Base-by-base conservation (phyloP, 345 rosid species). In the Crucihimalaya himalaica region DNA sequence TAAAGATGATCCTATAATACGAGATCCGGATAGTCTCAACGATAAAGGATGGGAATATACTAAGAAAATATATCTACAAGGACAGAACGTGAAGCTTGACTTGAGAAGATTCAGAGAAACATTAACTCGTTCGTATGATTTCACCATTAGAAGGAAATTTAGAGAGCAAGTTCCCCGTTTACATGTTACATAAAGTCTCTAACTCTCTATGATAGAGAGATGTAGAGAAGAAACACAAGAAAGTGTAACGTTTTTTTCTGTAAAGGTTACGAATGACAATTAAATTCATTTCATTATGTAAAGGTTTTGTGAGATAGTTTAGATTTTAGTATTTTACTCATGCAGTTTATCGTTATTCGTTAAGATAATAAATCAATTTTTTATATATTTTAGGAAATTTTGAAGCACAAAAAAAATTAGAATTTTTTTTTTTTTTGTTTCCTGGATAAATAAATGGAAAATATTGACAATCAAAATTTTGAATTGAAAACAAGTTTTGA, bases 11-110 rank as follows among this genome's bases (percentile, higher is more conserved):
- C 88, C 96, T 5, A 64, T 91, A 50, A 89, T 91, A 45, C 54
- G 60, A 62, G 87, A 91, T 63, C 97, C 96, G 0, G 56, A 76
- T 6, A 85, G 93, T 43, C 83, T 91, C 66, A 74, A 71, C 15
- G 46, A 70, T 1, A 91, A 82, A 77, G 96, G 97, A 54, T 91
- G 97, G 96, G 83, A 91, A 57, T 86, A 80, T 83, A 91, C 97
- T 0, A 91, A 91, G 82, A 68, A 80, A 61, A 85, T 87, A 27
- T 91, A 91, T 83, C 86, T 91, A 15, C 89, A 85, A 14, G 76
- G 84, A 70, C 97, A 91, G 43, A 89, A 80, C 39, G 85, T 91
- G 84, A 82, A 63, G 60, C 70, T 91, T 51, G 80, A 89, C 65
- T 83, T 85, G 47, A 53, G 67, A 43, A 87, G 93, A 58, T 89